Base-by-base conservation (phyloP, 495 filamentous ascomycete species). In the Penicillium egyptiacum region DNA sequence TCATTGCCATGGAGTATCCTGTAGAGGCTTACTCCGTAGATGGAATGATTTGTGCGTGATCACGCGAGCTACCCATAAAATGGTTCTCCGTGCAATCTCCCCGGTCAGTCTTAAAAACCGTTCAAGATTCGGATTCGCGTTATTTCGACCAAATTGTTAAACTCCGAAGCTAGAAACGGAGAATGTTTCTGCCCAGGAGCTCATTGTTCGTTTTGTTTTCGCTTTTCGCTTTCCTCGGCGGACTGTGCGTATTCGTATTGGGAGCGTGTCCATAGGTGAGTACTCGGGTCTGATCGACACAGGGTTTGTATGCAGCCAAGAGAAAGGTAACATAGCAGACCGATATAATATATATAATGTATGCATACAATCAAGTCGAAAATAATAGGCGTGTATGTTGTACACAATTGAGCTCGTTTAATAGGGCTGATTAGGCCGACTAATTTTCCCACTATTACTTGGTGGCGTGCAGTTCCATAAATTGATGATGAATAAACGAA, bases 221-320 rank as follows among this genome's bases (percentile, higher is more conserved):
- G 26, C 26, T 31, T 26, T 25, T 31, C 25, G 26, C 26, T 28
- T 28, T 5, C n/a, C n/a, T n/a, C 5, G 19, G 50, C 37, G 50
- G 28, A 25, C 30, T 55, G 42, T 55, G 31, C 43, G 53, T 31
- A 55, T 45, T 33, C 43, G 53, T 31, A 55, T 37, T 23, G 4
- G 41, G n/a, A n/a, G 30, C 25, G 53, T 23, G 44, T 49, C 23
- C 25, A 5, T 33, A 49, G 4, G 8, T 12, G n/a, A 30, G 7
- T 31, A 48, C 47, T 16, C 14, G 11, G 35, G 31, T 23, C 23
- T 37, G 63, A 66, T 66, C 63, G 56, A 28, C 63, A 46, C 59
- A 62, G 53, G 63, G 63, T 40, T 62, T 56, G n/a, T 26, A 61
- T 55, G 55, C 50, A 52, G 63, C 59, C 53, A 65, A 65, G 63